Conservation (phyloP, 805 yeast species). For the Starmera amethionina region DNA sequence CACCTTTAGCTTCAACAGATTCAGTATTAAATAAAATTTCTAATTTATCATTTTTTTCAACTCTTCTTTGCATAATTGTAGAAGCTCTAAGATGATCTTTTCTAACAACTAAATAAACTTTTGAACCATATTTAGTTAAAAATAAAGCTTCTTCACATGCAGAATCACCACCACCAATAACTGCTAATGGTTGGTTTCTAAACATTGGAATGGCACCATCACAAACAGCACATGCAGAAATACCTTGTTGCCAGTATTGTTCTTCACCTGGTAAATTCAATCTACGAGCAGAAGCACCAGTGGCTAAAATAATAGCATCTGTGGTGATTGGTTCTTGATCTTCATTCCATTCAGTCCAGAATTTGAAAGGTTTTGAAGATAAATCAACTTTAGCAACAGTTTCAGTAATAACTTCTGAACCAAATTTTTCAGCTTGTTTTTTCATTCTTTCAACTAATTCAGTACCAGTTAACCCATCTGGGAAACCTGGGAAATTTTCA, state of each 20-base stretch:
- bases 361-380: constrained; percentile 82
- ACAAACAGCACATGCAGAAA: constrained; percentile 99
- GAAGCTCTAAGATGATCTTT: constrained; percentile 94
- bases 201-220: constrained; percentile 99
- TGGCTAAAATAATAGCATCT: constrained; percentile 87
- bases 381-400: constrained; percentile 90
- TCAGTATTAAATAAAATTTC: constrained; percentile 86
- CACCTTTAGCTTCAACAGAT: constrained; percentile 84
- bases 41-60: constrained; percentile 70
- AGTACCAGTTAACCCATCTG: constrained; percentile 81
- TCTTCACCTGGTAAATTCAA: constrained; percentile 94
- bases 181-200: constrained; percentile 96
- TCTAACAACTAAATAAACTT: constrained; percentile 89
- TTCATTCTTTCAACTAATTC: constrained; percentile 92
- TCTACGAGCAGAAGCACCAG: constrained; percentile 98
- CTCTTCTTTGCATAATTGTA: constrained; percentile 94
- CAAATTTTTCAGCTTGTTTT: constrained; percentile 77
- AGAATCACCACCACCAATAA: constrained; percentile 98
- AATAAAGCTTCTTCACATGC: constrained; percentile 99
- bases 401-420: constrained; percentile 91
- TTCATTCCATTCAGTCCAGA: constrained; percentile 95
- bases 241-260: constrained; percentile 97
- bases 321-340: constrained; percentile 86
- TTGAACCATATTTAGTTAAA: constrained; percentile 94
- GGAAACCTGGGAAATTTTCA: constrained; percentile 99